These are phyloP conservation scores for Citrullus colocynthis DNA, from an alignment of 306 rosid genomes.

Conservation along the genomic window DNA sequence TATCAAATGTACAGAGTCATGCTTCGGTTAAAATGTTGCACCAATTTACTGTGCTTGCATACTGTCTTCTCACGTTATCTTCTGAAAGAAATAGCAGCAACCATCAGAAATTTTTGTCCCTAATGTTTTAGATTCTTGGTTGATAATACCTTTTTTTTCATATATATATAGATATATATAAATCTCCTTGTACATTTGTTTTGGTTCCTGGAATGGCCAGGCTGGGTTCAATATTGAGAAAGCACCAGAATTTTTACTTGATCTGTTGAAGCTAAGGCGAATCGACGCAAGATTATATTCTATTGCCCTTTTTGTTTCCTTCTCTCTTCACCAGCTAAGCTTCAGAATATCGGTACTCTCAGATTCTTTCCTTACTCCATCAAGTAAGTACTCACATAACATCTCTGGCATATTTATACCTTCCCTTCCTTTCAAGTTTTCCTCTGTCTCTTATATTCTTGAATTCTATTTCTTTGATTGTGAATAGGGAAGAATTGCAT, in stretches of 20 bases:
- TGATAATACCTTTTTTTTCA: neutral
- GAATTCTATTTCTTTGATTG: constrained; percentile 23
- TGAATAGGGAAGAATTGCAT: constrained; percentile 14
- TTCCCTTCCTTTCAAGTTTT: constrained; percentile 20
- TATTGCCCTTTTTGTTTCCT: neutral
- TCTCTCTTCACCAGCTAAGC: constrained; percentile 6
- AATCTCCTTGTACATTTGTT: neutral
- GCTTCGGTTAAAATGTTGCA: neutral
- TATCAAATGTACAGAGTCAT: neutral
- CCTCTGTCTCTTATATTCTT: constrained; percentile 16
- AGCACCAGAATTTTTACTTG: neutral
- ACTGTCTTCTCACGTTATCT: neutral
- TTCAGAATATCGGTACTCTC: constrained; percentile 17
- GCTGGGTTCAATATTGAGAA: neutral
- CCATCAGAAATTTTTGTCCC: neutral
- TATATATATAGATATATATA: neutral
- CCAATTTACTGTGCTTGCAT: neutral
- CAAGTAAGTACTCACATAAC: constrained; percentile 5
- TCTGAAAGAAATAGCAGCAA: neutral
- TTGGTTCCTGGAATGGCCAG: constrained; percentile 7
- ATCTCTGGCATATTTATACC: constrained; percentile 14
- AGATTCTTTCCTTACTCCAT: constrained; percentile 7
- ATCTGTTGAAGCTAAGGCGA: neutral
- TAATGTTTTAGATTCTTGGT: neutral
- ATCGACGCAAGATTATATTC: neutral